Conservation (phyloP, 2,329 filamentous ascomycete genomes). For the Aspergillus caelatus region DNA sequence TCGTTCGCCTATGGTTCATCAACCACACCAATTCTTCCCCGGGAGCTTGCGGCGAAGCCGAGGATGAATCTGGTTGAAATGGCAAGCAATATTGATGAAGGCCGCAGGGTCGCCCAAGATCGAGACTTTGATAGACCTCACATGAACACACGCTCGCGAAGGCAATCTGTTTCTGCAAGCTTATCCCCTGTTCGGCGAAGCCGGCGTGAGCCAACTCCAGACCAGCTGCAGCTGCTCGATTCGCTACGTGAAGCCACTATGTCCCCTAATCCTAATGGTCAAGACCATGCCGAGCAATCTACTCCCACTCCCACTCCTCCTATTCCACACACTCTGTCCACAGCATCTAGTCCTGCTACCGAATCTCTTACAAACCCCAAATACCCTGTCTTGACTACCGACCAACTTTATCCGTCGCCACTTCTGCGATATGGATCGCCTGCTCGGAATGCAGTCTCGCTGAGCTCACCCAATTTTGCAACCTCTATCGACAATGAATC, state of each 20-base stretch:
- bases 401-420: slow-evolving; percentile 33
- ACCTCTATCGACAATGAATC: slow-evolving; percentile 38
- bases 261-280: slow-evolving; percentile 19
- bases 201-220: slow-evolving; percentile 38
- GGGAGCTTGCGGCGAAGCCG: slow-evolving; percentile 34
- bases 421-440: slow-evolving; percentile 24
- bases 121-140: slow-evolving; percentile 25
- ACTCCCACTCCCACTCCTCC: slow-evolving; percentile 40
- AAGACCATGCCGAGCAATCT: slow-evolving; percentile 19
- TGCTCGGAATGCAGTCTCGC: slow-evolving; percentile 11
- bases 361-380: slow-evolving; percentile 25
- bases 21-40: slow-evolving; percentile 38
- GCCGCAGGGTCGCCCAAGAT: slow-evolving; percentile 27
- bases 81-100: slow-evolving; percentile 37
- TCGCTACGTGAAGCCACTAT: slow-evolving; percentile 31
- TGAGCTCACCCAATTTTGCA: slow-evolving; percentile 24
- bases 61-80: slow-evolving; percentile 35
- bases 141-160: slow-evolving; percentile 17
- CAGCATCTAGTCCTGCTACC: slow-evolving; percentile 32
- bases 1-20: slow-evolving; percentile 47
- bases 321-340: slow-evolving; percentile 35
- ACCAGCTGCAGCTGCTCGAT: slow-evolving; percentile 35
- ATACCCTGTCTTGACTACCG: slow-evolving; percentile 20
- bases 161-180: slow-evolving; percentile 16
- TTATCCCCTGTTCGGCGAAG: slow-evolving; percentile 22